Evolutionary conservation across 345 rosid species (phyloP).

Genomic region (Rhodamnia rubescens): DNA sequence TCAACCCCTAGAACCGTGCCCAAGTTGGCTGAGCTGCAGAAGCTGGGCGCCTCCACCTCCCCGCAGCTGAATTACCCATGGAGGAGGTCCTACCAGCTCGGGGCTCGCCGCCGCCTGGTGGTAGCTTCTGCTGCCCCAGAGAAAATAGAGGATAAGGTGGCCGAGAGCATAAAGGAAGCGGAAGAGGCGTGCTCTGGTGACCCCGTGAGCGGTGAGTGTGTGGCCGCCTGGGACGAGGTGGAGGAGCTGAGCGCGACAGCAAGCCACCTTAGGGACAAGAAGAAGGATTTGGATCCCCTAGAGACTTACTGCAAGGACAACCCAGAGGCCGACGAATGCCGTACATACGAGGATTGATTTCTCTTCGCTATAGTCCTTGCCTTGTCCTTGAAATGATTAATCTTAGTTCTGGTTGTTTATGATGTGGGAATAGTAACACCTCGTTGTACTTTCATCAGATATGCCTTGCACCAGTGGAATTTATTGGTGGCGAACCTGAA

Average conservation of each 20-base stretch:
- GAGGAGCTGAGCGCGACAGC: conserved; percentile 98
- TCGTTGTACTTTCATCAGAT: background rate
- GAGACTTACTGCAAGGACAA: conserved; percentile 80
- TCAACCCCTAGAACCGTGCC: conserved; percentile 27
- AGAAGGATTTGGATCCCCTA: conserved; percentile 64
- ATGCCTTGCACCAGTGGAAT: background rate
- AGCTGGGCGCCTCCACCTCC: conserved; percentile 4
- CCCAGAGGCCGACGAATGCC: conserved; percentile 85
- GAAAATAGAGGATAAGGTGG: conserved; percentile 62
- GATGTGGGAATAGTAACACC: background rate
- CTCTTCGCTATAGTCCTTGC: background rate
- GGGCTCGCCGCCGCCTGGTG: conserved; percentile 18
- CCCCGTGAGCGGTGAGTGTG: conserved; percentile 77
- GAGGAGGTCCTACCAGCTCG: conserved; percentile 17
- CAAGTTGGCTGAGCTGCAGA: conserved; percentile 11
- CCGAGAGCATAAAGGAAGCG: conserved; percentile 70
- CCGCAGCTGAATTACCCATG: conserved; percentile 31
- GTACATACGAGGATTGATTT: conserved; percentile 65
- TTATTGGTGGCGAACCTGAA: background rate
- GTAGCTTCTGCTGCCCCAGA: conserved; percentile 60
- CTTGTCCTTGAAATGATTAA: background rate
- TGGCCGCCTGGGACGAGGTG: conserved; percentile 98
- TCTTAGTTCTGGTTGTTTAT: background rate
- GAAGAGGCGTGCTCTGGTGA: conserved; percentile 59
- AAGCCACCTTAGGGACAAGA: conserved; percentile 80